Evolutionary conservation across 2,329 filamentous ascomycete genomes (phyloP).

Genomic region (Leptographium procerum): DNA sequence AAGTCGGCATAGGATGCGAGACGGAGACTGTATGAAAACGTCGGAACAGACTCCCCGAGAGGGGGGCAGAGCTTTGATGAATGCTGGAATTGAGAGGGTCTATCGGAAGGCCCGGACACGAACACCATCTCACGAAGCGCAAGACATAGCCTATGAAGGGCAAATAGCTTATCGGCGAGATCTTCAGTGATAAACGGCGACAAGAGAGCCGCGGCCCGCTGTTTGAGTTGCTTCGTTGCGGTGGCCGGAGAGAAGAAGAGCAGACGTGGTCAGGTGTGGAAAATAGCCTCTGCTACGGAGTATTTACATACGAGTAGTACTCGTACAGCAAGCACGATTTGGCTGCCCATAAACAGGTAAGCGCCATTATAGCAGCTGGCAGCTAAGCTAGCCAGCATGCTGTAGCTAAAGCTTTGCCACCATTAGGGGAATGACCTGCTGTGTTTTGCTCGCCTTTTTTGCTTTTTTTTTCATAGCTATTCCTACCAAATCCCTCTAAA

Average conservation of each 20-base stretch:
- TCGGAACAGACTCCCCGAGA: not conserved
- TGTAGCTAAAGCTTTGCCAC: not conserved
- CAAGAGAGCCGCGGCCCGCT: not conserved
- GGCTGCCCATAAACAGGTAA: not conserved
- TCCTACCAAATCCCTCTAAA: too few relatives aligned
- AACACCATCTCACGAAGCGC: not conserved
- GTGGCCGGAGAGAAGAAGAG: not conserved
- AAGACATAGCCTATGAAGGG: not conserved
- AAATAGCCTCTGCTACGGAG: too few relatives aligned
- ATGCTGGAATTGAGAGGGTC: not conserved
- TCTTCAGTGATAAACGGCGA: not conserved
- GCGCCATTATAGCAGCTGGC: not conserved
- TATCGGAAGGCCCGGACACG: not conserved
- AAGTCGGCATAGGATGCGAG: not conserved
- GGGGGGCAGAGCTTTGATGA: not conserved
- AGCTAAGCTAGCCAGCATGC: not conserved
- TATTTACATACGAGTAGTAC: too few relatives aligned
- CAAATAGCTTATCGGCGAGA: not conserved
- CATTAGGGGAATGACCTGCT: too few relatives aligned
- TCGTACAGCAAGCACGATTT: not conserved
- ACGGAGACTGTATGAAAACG: not conserved
- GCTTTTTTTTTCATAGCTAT: not conserved
- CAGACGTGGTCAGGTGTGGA: not conserved
- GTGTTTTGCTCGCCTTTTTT: not conserved
- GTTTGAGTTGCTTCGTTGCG: not conserved